phyloP scores from a whole-genome alignment of 2,329 filamentous ascomycete genomes.

The Aspergillus sp. region DNA sequence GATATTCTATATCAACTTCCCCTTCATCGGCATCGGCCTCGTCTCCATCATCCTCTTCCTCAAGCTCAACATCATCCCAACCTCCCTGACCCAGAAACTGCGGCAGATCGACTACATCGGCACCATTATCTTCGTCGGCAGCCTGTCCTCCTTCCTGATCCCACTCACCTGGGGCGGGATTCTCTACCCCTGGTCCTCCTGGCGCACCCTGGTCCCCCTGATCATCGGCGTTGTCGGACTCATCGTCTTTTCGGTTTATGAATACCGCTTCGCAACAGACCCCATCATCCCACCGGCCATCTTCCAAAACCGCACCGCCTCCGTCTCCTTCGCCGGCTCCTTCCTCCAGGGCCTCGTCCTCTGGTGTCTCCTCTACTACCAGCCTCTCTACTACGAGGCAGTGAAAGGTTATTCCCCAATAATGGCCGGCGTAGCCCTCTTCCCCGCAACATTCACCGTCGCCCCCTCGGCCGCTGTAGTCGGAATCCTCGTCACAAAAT shows the following conservation, averaged over 20 bases:
- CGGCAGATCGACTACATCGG: conserved; percentile 33
- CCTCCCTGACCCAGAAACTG: conserved; percentile 2
- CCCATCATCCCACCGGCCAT: conserved; percentile 45
- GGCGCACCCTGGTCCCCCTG: conserved; percentile 29
- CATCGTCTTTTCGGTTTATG: conserved; percentile 22
- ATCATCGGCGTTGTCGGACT: conserved; percentile 27
- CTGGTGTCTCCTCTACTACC: conserved; percentile 29
- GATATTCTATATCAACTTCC: conserved; percentile 41
- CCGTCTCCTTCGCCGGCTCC: conserved; percentile 1
- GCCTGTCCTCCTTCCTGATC: conserved; percentile 30
- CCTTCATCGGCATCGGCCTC: conserved; percentile 31
- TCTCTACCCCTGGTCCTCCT: conserved; percentile 31
- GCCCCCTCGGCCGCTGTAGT: conserved; percentile 28
- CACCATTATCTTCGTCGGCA: conserved; percentile 27
- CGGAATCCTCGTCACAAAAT: conserved; percentile 32
- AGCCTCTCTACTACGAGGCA: conserved; percentile 50
- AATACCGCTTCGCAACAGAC: conserved; percentile 20
- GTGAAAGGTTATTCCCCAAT: conserved; percentile 36
- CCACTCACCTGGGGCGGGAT: conserved; percentile 33
- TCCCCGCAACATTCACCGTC: conserved; percentile 28
- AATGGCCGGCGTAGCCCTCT: conserved; percentile 30
- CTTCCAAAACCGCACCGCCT: conserved; percentile 46
- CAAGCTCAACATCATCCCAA: conserved; percentile 2
- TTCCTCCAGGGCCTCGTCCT: conserved; percentile 19
- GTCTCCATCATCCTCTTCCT: conserved; percentile 13